These are phyloP conservation scores for Sporothrix euskadiensis DNA, from an alignment of 2,329 filamentous ascomycete species.

Conservation along the genomic window DNA sequence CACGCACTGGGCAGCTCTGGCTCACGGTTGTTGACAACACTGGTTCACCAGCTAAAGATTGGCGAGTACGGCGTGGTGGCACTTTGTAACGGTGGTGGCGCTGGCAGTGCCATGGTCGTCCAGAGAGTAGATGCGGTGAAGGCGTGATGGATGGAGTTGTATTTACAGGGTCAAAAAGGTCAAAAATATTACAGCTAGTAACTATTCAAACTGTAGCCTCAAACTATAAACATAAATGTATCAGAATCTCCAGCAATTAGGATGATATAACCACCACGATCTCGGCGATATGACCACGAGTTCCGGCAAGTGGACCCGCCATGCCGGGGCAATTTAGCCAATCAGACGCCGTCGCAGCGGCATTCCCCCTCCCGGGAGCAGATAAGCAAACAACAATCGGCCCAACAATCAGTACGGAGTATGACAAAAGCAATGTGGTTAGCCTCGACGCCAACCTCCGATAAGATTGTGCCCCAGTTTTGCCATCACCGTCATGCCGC, in stretches of 20 bases:
- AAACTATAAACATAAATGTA: no score
- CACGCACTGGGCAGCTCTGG: conserved; percentile 7
- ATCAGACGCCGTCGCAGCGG: background rate
- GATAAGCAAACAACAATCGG: background rate
- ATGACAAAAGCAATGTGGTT: background rate
- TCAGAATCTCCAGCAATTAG: background rate
- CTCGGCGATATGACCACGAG: background rate
- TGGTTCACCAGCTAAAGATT: background rate
- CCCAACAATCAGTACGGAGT: background rate
- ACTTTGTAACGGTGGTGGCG: background rate
- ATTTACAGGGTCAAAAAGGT: no score
- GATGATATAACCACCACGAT: background rate
- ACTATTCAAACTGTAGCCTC: no score
- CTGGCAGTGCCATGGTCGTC: conserved; percentile 5
- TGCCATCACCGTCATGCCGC: background rate
- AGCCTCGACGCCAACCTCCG: background rate
- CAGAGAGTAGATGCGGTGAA: background rate
- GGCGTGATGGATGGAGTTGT: background rate
- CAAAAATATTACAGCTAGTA: no score
- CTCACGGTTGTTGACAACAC: background rate
- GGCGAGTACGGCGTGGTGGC: conserved; percentile 2
- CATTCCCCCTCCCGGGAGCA: background rate
- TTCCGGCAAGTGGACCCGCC: background rate
- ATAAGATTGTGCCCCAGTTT: background rate
- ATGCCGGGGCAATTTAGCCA: background rate